A percentile compares a stretch with the other conserved stretches of the same genome.
These are phyloP conservation scores for Podaxis rugospora DNA, from an alignment of 768 basidiomycete species.

Conservation along the genomic window DNA sequence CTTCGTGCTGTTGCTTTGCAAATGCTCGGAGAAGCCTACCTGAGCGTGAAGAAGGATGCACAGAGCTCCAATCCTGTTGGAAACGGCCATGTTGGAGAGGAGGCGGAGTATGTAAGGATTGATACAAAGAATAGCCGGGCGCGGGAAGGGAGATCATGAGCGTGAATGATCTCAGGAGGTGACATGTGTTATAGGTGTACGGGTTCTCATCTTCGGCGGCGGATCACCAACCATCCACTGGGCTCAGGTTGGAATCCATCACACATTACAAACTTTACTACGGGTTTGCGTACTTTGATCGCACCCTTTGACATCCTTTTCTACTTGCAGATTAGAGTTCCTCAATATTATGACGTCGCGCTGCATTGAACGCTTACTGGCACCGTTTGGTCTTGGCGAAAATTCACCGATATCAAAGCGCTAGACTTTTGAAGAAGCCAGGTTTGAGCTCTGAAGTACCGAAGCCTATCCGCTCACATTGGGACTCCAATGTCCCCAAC, in stretches of 20 bases:
- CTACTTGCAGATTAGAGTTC: neutral
- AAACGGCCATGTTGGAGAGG: constrained; percentile 33
- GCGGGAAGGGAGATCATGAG: constrained; percentile 20
- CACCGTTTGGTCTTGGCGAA: neutral
- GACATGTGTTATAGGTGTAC: neutral
- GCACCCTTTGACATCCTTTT: neutral
- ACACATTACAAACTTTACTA: no score
- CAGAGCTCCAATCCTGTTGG: constrained; percentile 12
- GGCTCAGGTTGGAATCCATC: no score
- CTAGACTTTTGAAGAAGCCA: neutral
- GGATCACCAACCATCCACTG: no score
- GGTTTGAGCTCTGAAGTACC: neutral
- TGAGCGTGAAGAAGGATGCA: constrained; percentile 63
- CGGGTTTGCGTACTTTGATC: no score
- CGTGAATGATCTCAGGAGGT: neutral
- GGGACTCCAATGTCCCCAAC: neutral
- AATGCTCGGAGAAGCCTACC: constrained; percentile 79
- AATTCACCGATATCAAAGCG: neutral
- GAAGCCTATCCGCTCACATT: neutral
- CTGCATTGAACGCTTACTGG: neutral
- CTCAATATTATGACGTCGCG: neutral
- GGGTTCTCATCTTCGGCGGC: no score
- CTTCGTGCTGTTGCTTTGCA: constrained; percentile 80
- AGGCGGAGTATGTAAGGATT: constrained; percentile 78
- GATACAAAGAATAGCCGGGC: constrained; percentile 68